These are phyloP conservation scores for Aspergillus sclerotioniger DNA, from an alignment of 495 filamentous ascomycete genomes.

Conservation along the genomic window DNA sequence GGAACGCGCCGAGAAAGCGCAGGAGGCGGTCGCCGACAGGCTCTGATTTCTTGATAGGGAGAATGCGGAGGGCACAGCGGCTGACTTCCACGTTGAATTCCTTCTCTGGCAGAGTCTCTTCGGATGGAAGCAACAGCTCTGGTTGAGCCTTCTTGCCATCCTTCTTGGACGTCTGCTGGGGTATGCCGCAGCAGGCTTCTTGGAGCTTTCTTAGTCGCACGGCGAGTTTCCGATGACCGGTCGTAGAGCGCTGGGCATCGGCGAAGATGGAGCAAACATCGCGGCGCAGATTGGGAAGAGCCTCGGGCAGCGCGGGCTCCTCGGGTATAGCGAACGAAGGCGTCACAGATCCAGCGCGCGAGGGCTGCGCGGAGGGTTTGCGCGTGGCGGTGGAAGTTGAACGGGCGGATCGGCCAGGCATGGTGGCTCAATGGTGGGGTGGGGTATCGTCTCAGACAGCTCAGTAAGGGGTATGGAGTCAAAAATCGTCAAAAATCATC, in stretches of 20 bases:
- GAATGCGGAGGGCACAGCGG: conserved; percentile 74
- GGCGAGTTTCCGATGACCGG: conserved; percentile 83
- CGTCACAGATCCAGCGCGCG: conserved; percentile 61
- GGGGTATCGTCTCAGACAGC: conserved; percentile 1
- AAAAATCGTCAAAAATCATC: conserved; percentile 22
- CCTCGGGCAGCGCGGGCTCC: conserved; percentile 55
- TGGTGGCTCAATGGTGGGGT: conserved; percentile 33
- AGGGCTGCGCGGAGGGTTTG: conserved; percentile 56
- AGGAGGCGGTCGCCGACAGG: conserved; percentile 81
- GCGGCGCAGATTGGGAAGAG: conserved; percentile 66
- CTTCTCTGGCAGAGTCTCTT: conserved; percentile 68
- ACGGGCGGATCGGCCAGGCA: conserved; percentile 62
- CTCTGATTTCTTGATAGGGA: conserved; percentile 91
- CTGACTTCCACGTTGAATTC: conserved; percentile 85
- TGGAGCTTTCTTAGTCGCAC: conserved; percentile 84
- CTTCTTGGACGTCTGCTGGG: conserved; percentile 48
- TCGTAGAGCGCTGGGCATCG: conserved; percentile 84
- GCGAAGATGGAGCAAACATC: conserved; percentile 78
- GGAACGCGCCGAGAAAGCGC: conserved; percentile 79
- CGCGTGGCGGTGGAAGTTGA: conserved; percentile 53
- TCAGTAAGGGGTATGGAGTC: conserved; percentile 20
- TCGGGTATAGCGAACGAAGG: conserved; percentile 65
- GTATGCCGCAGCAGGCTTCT: conserved; percentile 82
- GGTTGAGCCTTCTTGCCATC: conserved; percentile 36
- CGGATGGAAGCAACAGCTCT: conserved; percentile 40